Evolutionary conservation across 2,329 filamentous ascomycete species (phyloP).

Genomic region (Harringtonia aguacate): DNA sequence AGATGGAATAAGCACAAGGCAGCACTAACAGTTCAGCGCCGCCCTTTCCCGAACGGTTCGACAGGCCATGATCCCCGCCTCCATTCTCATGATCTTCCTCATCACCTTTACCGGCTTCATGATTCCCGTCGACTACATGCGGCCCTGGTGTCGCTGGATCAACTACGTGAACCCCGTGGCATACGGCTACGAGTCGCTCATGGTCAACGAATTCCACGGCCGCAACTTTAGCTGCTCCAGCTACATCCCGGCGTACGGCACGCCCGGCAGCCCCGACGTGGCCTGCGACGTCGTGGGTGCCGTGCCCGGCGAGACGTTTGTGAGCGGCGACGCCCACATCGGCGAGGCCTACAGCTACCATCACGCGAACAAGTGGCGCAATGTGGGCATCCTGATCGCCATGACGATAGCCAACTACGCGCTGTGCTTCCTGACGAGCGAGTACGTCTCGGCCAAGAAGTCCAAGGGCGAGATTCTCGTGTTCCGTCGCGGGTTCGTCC

Average conservation of each 20-base stretch:
- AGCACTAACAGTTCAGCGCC: too few species aligned
- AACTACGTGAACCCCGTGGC: slow-evolving; percentile 68
- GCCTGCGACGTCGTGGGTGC: slow-evolving; percentile 50
- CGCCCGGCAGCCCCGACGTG: slow-evolving; percentile 24
- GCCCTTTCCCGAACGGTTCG: slow-evolving; percentile 59
- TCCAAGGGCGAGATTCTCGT: slow-evolving; percentile 62
- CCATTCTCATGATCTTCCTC: slow-evolving; percentile 50
- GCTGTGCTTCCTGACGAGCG: slow-evolving; percentile 45
- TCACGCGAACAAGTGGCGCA: slow-evolving; percentile 53
- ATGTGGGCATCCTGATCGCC: slow-evolving; percentile 57
- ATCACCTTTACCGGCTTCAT: slow-evolving; percentile 62
- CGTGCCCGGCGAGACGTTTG: slow-evolving; percentile 33
- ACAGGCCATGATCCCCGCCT: slow-evolving; percentile 48
- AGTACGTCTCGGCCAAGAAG: slow-evolving; percentile 55
- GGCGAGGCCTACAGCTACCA: slow-evolving; percentile 43
- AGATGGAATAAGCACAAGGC: too few species aligned
- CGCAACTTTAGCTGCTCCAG: slow-evolving; percentile 45
- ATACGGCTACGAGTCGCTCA: slow-evolving; percentile 69
- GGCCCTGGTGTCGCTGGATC: slow-evolving; percentile 72
- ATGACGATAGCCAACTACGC: slow-evolving; percentile 49
- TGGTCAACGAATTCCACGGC: slow-evolving; percentile 71
- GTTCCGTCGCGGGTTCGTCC: too few species aligned
- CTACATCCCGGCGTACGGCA: slow-evolving; percentile 32
- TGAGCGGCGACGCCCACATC: slow-evolving; percentile 51
- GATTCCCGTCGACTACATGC: slow-evolving; percentile 54